phyloP scores from a whole-genome alignment of 495 filamentous ascomycete species.

The Polyplosphaeria fusca region DNA sequence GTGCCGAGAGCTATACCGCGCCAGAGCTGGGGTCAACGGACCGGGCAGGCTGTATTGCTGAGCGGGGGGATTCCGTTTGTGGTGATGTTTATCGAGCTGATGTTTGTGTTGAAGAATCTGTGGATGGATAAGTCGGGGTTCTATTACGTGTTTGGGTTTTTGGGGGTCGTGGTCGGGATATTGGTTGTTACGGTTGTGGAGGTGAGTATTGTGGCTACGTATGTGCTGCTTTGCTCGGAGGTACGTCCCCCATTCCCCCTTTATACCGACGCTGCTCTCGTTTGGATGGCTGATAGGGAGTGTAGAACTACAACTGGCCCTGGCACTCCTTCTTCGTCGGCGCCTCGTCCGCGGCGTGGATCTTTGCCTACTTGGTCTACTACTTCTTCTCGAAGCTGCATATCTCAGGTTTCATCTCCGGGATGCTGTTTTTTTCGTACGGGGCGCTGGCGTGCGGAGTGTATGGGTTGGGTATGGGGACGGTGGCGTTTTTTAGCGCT shows the following conservation, averaged over 20 bases:
- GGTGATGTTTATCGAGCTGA: constrained; percentile 88
- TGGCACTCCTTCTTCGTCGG: constrained; percentile 89
- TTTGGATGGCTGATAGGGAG: too few relatives aligned
- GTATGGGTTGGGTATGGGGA: constrained; percentile 81
- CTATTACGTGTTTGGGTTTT: constrained; percentile 92
- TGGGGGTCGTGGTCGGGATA: constrained; percentile 71
- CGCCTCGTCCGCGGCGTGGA: constrained; percentile 75
- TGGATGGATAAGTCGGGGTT: constrained; percentile 94
- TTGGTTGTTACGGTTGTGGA: constrained; percentile 78
- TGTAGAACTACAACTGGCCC: constrained; percentile 95
- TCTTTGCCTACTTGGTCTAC: constrained; percentile 82
- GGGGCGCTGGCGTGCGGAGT: constrained; percentile 74
- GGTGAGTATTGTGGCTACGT: constrained; percentile 85
- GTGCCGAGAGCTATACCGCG: constrained; percentile 72
- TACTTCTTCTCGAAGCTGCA: constrained; percentile 83
- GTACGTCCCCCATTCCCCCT: too few relatives aligned
- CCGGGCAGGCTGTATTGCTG: constrained; percentile 60
- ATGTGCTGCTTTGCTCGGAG: constrained; percentile 81
- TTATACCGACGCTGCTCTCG: neutral
- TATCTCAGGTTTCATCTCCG: constrained; percentile 76
- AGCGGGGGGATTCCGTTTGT: constrained; percentile 87
- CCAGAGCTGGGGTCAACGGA: constrained; percentile 76
- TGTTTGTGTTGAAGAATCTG: constrained; percentile 87
- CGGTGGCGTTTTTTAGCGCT: constrained; percentile 81
- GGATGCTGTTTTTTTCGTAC: constrained; percentile 85